Evolutionary conservation across 192 early-diverging fungal species (phyloP).

Genomic region (Pilobolus umbonatus): DNA sequence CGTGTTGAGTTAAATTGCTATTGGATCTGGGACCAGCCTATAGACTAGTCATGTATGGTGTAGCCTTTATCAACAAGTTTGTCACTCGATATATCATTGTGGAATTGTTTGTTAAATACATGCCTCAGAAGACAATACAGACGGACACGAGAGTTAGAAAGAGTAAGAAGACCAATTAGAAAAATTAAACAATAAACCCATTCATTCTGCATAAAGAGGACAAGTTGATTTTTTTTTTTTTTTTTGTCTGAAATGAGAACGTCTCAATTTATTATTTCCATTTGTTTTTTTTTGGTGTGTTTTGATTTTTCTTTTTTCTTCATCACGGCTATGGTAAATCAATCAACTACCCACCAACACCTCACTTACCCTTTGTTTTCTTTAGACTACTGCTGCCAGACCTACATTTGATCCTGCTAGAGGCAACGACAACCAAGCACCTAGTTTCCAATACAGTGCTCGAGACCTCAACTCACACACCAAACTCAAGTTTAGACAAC

Average conservation of each 20-base stretch:
- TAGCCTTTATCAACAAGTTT: conserved; percentile 26
- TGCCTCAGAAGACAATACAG: conserved; percentile 12
- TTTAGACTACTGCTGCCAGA: conserved; percentile 60
- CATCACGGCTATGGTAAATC: too few species aligned
- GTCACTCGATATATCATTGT: conserved; percentile 25
- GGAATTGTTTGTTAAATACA: conserved; percentile 1
- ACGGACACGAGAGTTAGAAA: not conserved
- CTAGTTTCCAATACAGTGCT: conserved; percentile 59
- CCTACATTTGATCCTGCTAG: conserved; percentile 77
- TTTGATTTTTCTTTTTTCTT: too few species aligned
- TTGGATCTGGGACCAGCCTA: conserved; percentile 23
- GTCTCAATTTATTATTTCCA: not conserved
- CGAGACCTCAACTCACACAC: conserved; percentile 74
- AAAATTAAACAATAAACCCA: not conserved
- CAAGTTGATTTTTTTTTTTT: not conserved
- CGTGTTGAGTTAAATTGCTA: conserved; percentile 18
- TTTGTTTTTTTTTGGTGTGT: not conserved
- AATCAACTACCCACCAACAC: not conserved
- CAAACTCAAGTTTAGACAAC: conserved; percentile 69
- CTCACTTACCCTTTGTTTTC: too few species aligned
- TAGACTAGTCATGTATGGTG: conserved; percentile 25
- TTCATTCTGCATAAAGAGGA: not conserved
- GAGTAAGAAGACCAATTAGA: conserved; percentile 11
- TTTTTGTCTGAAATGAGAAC: not conserved
- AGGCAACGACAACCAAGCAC: conserved; percentile 56